These are phyloP conservation scores for Castanea sativa DNA, from an alignment of 306 rosid species.

Conservation along the genomic window DNA sequence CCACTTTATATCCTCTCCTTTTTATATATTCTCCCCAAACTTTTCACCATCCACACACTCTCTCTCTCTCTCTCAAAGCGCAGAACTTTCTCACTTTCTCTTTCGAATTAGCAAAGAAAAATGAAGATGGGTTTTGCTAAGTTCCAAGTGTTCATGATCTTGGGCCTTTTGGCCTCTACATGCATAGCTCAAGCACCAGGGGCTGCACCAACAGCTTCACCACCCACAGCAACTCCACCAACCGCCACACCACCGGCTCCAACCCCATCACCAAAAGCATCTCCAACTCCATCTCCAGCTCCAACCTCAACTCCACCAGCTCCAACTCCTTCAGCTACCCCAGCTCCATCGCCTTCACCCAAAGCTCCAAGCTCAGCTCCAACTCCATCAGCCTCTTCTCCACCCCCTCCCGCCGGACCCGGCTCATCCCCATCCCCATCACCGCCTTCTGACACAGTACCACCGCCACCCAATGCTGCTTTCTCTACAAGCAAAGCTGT, in stretches of 20 bases:
- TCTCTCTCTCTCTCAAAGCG: not conserved
- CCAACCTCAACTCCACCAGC: conserved; percentile 28
- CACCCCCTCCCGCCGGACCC: conserved; percentile 12
- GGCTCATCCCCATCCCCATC: not conserved
- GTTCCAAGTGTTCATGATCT: conserved; percentile 45
- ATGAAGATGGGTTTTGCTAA: conserved; percentile 46
- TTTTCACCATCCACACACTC: not conserved
- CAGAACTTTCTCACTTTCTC: conserved; percentile 1
- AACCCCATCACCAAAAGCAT: conserved; percentile 17
- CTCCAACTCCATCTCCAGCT: conserved; percentile 20
- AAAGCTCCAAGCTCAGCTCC: conserved; percentile 5
- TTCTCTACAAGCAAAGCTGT: conserved; percentile 41
- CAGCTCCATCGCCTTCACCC: conserved; percentile 24
- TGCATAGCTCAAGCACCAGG: conserved; percentile 77
- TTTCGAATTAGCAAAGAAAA: not conserved
- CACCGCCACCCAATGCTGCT: conserved; percentile 28
- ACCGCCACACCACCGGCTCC: conserved; percentile 35
- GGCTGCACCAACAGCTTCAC: conserved; percentile 33
- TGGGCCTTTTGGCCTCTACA: conserved; percentile 60
- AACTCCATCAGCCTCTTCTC: not conserved
- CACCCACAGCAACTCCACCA: conserved; percentile 32
- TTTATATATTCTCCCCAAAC: conserved; percentile 29
- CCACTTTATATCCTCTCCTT: conserved; percentile 26
- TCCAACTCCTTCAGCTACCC: conserved; percentile 29
- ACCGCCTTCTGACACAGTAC: not conserved